These are phyloP conservation scores for Albugo laibachii DNA, from an alignment of 352 stramenopile genomes.

Conservation along the genomic window DNA sequence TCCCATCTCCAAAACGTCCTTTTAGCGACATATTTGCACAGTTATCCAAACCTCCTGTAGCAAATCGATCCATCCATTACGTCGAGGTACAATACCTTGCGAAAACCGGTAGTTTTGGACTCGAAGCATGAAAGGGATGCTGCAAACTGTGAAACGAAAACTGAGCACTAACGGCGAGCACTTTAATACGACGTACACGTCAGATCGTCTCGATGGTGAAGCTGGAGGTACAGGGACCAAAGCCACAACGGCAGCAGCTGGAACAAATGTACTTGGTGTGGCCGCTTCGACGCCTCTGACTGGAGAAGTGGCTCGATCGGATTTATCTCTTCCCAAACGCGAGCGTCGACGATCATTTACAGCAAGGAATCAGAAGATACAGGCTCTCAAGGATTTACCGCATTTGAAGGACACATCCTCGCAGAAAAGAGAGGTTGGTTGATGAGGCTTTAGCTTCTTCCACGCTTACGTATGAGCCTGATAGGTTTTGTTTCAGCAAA, in stretches of 20 bases:
- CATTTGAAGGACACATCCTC: slow-evolving; percentile 73
- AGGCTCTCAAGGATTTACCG: slow-evolving; percentile 66
- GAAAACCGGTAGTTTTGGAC: not conserved
- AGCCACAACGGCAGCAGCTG: not conserved
- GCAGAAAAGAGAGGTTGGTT: slow-evolving; percentile 35
- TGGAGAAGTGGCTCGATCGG: slow-evolving; percentile 44
- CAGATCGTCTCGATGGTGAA: not conserved
- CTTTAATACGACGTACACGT: slow-evolving; percentile 5
- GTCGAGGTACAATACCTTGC: no score
- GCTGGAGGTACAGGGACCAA: not conserved
- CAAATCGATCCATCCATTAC: no score
- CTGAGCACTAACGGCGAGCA: slow-evolving; percentile 69
- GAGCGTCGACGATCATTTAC: slow-evolving; percentile 66
- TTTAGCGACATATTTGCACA: no score
- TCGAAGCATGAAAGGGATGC: slow-evolving; percentile 73
- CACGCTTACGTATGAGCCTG: not conserved
- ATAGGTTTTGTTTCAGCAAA: slow-evolving; percentile 89
- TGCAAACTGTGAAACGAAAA: slow-evolving; percentile 79
- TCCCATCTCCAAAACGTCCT: no score
- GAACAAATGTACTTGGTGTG: not conserved
- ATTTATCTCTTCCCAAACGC: slow-evolving; percentile 65
- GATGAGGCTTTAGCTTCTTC: no score
- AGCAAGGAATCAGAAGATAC: slow-evolving; percentile 72
- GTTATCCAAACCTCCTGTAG: no score
- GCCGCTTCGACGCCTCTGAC: not conserved